These are phyloP conservation scores for Tricholomella constricta DNA, from an alignment of 768 basidiomycete species.

Conservation along the genomic window DNA sequence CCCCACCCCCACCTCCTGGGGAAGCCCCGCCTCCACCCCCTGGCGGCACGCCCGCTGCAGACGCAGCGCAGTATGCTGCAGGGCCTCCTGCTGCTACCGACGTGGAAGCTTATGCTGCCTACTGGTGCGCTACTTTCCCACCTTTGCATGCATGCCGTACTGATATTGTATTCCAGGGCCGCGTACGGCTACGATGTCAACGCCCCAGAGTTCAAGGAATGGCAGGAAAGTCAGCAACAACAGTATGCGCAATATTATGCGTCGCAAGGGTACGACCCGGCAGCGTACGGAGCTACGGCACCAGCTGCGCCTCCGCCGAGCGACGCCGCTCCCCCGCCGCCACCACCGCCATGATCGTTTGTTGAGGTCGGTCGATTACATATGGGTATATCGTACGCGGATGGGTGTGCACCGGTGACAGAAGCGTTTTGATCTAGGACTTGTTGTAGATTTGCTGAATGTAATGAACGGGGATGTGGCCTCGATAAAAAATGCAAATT, in stretches of 20 bases:
- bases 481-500: too few species aligned
- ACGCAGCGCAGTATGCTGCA: constrained; percentile 38
- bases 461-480: too few species aligned
- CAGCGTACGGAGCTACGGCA: constrained; percentile 19
- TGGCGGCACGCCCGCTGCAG: constrained; percentile 50
- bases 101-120: constrained; percentile 58
- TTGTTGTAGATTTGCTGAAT: too few species aligned
- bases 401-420: too few species aligned
- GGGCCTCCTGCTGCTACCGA: constrained; percentile 43
- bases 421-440: too few species aligned
- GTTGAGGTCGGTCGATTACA: constrained; percentile 6
- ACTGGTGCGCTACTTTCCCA: constrained; percentile 49
- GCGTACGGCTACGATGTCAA: constrained; percentile 88
- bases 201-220: constrained; percentile 78
- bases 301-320: constrained; percentile 21
- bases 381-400: constrained; percentile 2
- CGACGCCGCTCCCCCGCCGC: constrained; percentile 37
- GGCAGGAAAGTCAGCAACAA: constrained; percentile 73
- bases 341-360: constrained; percentile 29
- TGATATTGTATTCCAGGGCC: constrained; percentile 50
- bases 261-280: constrained; percentile 48
- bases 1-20: constrained; percentile 56
- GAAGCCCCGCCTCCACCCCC: constrained; percentile 47
- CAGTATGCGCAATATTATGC: constrained; percentile 78
- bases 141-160: background rate